phyloP scores from a whole-genome alignment of 208 protist genomes.

The Acanthamoeba royreba region DNA sequence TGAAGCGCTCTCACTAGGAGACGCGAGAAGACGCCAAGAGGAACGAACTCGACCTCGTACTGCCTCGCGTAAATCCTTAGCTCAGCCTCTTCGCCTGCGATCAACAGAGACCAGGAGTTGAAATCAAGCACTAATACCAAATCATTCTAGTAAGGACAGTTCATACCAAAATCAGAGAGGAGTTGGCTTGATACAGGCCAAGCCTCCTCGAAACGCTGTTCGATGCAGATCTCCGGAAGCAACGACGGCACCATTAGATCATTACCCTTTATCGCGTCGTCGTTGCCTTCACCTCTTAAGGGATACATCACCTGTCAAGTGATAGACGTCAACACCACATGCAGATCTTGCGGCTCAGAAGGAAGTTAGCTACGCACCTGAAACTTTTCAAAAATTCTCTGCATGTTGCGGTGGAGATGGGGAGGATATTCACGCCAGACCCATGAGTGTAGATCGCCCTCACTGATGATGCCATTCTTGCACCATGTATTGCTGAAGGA shows the following conservation, averaged over 20 bases:
- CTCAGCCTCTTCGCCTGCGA: not conserved
- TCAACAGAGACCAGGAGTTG: too few species aligned
- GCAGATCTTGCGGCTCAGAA: not conserved
- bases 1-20: not conserved
- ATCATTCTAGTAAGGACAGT: too few species aligned
- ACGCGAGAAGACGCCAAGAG: not conserved
- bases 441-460: conserved; percentile 4
- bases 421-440: conserved; percentile 16
- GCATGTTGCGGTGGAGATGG: not conserved
- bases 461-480: conserved; percentile 29
- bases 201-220: not conserved
- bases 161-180: not conserved
- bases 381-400: conserved; percentile 27
- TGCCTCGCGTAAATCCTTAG: not conserved
- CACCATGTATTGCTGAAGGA: conserved; percentile 31
- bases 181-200: not conserved
- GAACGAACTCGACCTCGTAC: conserved; percentile 9
- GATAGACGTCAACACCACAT: not conserved
- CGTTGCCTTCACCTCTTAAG: not conserved
- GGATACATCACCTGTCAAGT: not conserved
- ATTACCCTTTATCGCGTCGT: not conserved
- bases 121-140: too few species aligned
- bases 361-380: not conserved
- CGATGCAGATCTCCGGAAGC: not conserved
- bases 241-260: not conserved